Evolutionary conservation across 768 basidiomycete genomes (phyloP).

Genomic region (Kwoniella sp.): DNA sequence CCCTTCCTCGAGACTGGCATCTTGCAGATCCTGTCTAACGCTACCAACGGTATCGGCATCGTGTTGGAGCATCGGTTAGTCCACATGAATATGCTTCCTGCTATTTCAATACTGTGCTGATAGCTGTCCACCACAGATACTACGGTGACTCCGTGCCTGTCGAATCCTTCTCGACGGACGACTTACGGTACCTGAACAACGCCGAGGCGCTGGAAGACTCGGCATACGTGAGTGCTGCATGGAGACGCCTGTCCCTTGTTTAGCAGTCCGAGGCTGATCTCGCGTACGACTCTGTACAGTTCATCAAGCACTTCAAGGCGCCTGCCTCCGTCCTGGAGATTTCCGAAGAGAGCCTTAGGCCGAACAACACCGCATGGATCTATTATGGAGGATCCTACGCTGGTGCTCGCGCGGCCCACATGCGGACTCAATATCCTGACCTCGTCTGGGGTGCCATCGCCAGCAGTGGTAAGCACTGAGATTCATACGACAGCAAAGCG

Average conservation of each 20-base stretch:
- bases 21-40: slow-evolving; percentile 73
- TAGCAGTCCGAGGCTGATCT: neutral
- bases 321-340: slow-evolving; percentile 28
- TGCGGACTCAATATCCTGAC: slow-evolving; percentile 79
- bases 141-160: slow-evolving; percentile 81
- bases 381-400: slow-evolving; percentile 92
- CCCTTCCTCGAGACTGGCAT: slow-evolving; percentile 73
- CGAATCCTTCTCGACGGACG: slow-evolving; percentile 71
- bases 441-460: slow-evolving; percentile 87
- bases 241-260: neutral
- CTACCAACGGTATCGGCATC: slow-evolving; percentile 80
- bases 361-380: slow-evolving; percentile 49
- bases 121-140: slow-evolving; percentile 40
- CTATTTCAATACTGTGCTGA: neutral
- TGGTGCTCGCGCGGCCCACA: slow-evolving; percentile 87
- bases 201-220: slow-evolving; percentile 85
- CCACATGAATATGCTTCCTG: neutral
- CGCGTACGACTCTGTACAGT: slow-evolving; percentile 53
- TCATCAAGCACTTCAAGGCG: slow-evolving; percentile 77
- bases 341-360: slow-evolving; percentile 62
- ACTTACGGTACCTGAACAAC: slow-evolving; percentile 82
- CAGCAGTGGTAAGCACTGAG: slow-evolving; percentile 59
- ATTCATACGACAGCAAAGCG: neutral
- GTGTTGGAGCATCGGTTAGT: slow-evolving; percentile 82
- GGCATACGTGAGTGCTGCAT: slow-evolving; percentile 55